These are phyloP conservation scores for Dioszegia hungarica DNA, from an alignment of 768 basidiomycete genomes.

Conservation along the genomic window DNA sequence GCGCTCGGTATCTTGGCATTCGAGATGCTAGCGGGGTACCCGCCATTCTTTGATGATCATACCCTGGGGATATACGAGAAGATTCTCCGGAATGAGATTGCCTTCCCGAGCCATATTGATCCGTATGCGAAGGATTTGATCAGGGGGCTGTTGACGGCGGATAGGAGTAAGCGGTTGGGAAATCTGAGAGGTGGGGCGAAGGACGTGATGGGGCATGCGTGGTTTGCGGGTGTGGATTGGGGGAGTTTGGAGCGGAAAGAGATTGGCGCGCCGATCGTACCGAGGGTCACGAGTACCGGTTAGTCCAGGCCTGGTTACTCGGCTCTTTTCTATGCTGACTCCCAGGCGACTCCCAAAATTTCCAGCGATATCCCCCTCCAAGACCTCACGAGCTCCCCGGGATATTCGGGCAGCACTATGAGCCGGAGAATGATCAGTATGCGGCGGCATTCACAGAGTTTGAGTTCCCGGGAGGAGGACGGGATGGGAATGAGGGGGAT, in stretches of 20 bases:
- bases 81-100: constrained; percentile 78
- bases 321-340: neutral
- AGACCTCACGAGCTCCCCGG: constrained; percentile 45
- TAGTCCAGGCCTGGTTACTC: constrained; percentile 10
- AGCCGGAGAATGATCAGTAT: constrained; percentile 37
- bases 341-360: constrained; percentile 48
- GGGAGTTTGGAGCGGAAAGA: constrained; percentile 45
- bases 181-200: constrained; percentile 88
- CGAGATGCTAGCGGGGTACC: constrained; percentile 98
- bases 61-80: constrained; percentile 98
- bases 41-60: constrained; percentile 98
- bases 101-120: constrained; percentile 89
- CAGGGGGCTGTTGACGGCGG: constrained; percentile 80
- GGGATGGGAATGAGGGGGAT: neutral
- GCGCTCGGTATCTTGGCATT: constrained; percentile 94
- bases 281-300: constrained; percentile 45
- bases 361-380: constrained; percentile 48
- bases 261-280: constrained; percentile 49
- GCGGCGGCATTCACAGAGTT: constrained; percentile 40
- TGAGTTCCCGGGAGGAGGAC: constrained; percentile 14
- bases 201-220: constrained; percentile 84
- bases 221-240: constrained; percentile 60
- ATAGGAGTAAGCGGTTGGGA: constrained; percentile 83
- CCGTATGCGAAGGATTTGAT: constrained; percentile 83
- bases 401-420: constrained; percentile 41